Conservation (phyloP, 495 filamentous ascomycete species). For the Penicillium canescens region DNA sequence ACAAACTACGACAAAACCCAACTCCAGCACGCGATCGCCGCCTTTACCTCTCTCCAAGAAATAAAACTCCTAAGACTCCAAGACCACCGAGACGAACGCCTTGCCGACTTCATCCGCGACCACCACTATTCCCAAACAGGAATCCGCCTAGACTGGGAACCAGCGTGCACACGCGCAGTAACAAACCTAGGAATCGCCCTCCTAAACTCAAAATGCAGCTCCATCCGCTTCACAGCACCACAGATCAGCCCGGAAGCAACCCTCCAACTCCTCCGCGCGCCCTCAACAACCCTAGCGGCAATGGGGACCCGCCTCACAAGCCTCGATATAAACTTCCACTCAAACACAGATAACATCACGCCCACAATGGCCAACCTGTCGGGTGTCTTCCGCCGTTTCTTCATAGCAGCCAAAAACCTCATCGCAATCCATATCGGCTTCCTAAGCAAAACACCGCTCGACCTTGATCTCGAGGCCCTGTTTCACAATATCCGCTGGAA, state of each 20-base stretch:
- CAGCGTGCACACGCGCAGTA: conserved; percentile 63
- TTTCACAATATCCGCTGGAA: conserved; percentile 66
- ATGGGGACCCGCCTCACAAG: conserved; percentile 59
- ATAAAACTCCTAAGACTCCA: conserved; percentile 65
- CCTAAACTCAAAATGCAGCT: conserved; percentile 52
- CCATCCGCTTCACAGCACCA: conserved; percentile 61
- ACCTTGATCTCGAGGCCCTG: conserved; percentile 56
- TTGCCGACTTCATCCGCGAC: conserved; percentile 44
- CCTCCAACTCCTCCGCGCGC: conserved; percentile 46
- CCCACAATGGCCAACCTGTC: conserved; percentile 56
- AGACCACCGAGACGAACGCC: conserved; percentile 55
- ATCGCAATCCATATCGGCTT: conserved; percentile 69
- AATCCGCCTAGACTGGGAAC: conserved; percentile 58
- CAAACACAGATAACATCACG: conserved; percentile 50
- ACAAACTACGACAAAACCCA: conserved; percentile 32
- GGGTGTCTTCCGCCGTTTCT: conserved; percentile 54
- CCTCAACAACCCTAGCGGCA: conserved; percentile 46
- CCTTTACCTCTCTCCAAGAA: conserved; percentile 62
- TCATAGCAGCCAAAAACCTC: conserved; percentile 58
- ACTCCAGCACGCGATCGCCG: conserved; percentile 55
- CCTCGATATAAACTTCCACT: conserved; percentile 60
- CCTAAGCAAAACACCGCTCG: conserved; percentile 54
- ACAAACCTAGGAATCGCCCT: conserved; percentile 59
- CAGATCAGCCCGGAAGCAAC: conserved; percentile 64
- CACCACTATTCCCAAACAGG: conserved; percentile 15